These are phyloP conservation scores for Graphilbum fragrans DNA, from an alignment of 2,329 filamentous ascomycete species.

Conservation along the genomic window DNA sequence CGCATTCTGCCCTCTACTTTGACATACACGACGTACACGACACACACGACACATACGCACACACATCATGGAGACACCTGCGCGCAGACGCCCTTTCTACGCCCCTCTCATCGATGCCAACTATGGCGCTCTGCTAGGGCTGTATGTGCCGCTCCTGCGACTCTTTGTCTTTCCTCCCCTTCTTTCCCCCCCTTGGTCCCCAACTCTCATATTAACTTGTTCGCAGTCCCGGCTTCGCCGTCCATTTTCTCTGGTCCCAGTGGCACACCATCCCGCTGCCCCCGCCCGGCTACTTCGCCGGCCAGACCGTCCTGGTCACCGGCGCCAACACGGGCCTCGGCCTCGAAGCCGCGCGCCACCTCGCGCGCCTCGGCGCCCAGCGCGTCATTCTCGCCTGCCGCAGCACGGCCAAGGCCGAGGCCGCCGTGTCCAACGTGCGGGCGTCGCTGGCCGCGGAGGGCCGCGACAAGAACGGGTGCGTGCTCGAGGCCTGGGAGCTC, in stretches of 20 bases:
- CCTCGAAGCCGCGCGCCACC: constrained; percentile 24
- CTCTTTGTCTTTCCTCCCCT: not conserved
- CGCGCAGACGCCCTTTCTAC: constrained; percentile 3
- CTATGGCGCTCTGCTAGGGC: constrained; percentile 3
- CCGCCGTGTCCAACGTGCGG: constrained; percentile 24
- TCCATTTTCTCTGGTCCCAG: constrained; percentile 10
- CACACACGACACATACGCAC: no score
- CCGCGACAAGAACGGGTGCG: constrained; percentile 6
- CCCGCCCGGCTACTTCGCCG: constrained; percentile 10
- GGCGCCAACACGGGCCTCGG: constrained; percentile 26
- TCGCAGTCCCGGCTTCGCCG: not conserved
- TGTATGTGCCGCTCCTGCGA: constrained; percentile 1
- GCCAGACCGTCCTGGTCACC: constrained; percentile 22
- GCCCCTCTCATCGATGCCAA: constrained; percentile 5
- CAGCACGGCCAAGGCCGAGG: constrained; percentile 20
- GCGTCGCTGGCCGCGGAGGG: constrained; percentile 10
- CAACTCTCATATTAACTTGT: not conserved
- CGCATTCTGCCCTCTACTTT: no score
- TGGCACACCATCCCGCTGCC: constrained; percentile 12
- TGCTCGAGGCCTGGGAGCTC: constrained; percentile 35
- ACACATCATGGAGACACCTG: no score
- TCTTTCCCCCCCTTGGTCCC: not conserved
- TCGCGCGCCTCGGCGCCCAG: constrained; percentile 21
- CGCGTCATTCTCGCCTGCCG: constrained; percentile 27
- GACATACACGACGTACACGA: no score